Evolutionary conservation across 2,329 filamentous ascomycete genomes (phyloP).

Genomic region (Aureobasidium mangrovei): DNA sequence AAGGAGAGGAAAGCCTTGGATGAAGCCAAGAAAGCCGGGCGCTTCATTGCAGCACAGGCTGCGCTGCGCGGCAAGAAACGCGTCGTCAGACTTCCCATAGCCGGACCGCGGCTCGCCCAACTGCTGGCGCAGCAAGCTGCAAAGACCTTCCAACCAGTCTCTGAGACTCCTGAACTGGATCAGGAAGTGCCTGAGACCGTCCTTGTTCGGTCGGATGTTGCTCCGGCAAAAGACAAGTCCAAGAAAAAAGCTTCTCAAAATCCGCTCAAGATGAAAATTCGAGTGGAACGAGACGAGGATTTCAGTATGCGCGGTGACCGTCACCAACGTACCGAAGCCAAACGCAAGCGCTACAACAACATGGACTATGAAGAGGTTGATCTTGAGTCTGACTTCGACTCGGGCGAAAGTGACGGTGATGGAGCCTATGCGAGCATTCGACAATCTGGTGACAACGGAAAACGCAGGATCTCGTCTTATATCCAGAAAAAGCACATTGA

Average conservation of each 20-base stretch:
- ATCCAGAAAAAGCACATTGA: conserved; percentile 34
- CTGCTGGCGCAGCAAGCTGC: conserved; percentile 27
- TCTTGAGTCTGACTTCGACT: conserved; percentile 32
- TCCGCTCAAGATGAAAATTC: conserved; percentile 26
- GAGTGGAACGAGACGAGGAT: conserved; percentile 34
- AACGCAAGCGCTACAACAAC: conserved; percentile 19
- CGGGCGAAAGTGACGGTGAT: conserved; percentile 27
- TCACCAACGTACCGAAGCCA: conserved; percentile 16
- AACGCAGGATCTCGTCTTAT: conserved; percentile 31
- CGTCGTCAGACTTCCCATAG: conserved; percentile 34
- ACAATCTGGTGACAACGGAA: conserved; percentile 6
- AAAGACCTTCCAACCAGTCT: conserved; percentile 14
- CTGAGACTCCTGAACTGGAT: not conserved
- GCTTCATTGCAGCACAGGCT: conserved; percentile 39
- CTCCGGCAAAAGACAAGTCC: conserved; percentile 17
- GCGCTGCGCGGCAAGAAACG: conserved; percentile 37
- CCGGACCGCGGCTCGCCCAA: conserved; percentile 29
- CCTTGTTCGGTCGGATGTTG: conserved; percentile 27
- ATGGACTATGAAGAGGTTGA: conserved; percentile 38
- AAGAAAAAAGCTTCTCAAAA: conserved; percentile 21
- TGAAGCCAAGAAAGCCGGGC: conserved; percentile 34
- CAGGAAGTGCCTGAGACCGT: conserved; percentile 16
- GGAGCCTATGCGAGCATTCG: not conserved
- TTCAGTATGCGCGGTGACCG: conserved; percentile 27
- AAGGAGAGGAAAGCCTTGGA: conserved; percentile 34